phyloP scores from a whole-genome alignment of 1,284 basidiomycete species.

The Ceratobasidium sp. region DNA sequence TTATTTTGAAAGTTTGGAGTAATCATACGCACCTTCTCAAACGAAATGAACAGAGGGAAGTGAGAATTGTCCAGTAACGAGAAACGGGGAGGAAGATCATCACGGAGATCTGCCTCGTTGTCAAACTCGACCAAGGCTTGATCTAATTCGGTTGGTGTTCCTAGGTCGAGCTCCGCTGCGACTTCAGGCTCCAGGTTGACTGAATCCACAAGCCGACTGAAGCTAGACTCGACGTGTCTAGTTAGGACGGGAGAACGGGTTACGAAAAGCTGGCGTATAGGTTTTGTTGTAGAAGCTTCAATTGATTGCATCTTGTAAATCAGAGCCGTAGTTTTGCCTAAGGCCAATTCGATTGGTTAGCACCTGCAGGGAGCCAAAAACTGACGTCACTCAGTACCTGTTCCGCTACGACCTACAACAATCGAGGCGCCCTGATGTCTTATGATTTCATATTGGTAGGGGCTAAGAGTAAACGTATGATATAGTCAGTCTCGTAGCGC shows the following conservation, averaged over 20 bases:
- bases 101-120: neutral
- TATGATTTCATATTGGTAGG: neutral
- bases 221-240: conserved; percentile 7
- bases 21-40: neutral
- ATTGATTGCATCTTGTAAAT: neutral
- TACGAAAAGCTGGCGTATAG: conserved; percentile 5
- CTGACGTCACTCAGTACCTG: neutral
- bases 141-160: neutral
- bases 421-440: neutral
- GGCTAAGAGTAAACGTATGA: no score
- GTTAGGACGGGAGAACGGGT: conserved; percentile 3
- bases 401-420: conserved; percentile 28
- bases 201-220: neutral
- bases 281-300: neutral
- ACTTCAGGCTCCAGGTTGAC: neutral
- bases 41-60: conserved; percentile 26
- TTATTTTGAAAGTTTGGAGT: no score
- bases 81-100: conserved; percentile 4
- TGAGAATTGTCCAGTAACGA: neutral
- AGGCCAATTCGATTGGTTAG: neutral
- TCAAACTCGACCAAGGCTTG: neutral
- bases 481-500: neutral
- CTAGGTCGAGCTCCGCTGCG: neutral
- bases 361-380: no score
- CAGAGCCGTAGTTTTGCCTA: conserved; percentile 13